Evolutionary conservation across 257 asterid species (phyloP).

Genomic region (Catharanthus roseus): DNA sequence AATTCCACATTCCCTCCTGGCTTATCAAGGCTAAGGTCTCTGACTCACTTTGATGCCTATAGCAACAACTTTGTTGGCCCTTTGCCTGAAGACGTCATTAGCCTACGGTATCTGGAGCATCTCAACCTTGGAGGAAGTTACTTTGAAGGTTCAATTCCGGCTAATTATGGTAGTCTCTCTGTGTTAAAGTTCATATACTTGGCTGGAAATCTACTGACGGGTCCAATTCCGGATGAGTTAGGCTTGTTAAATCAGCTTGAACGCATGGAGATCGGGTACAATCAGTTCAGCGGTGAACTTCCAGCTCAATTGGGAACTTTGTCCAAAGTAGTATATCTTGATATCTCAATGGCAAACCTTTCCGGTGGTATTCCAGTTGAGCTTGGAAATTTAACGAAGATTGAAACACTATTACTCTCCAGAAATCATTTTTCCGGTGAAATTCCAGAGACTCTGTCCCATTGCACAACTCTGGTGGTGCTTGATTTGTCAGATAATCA

Average conservation of each 20-base stretch:
- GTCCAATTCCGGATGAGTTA: slow-evolving; percentile 53
- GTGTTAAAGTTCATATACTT: slow-evolving; percentile 45
- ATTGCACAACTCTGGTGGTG: slow-evolving; percentile 30
- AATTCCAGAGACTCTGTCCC: slow-evolving; percentile 47
- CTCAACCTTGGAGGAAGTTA: slow-evolving; percentile 89
- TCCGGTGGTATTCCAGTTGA: slow-evolving; percentile 64
- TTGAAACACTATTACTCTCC: slow-evolving; percentile 50
- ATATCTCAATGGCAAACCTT: slow-evolving; percentile 56
- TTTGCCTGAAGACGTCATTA: slow-evolving; percentile 50
- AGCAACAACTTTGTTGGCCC: slow-evolving; percentile 73
- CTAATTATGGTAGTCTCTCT: slow-evolving; percentile 41
- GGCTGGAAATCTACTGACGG: slow-evolving; percentile 65
- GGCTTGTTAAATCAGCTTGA: slow-evolving; percentile 44
- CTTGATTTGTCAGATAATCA: slow-evolving; percentile 72
- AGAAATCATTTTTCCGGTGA: slow-evolving; percentile 49
- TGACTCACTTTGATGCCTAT: slow-evolving; percentile 48
- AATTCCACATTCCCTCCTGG: slow-evolving; percentile 63
- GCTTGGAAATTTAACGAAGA: slow-evolving; percentile 35
- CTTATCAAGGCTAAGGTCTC: slow-evolving; percentile 48
- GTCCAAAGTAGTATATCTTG: slow-evolving; percentile 50
- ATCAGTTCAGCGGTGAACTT: slow-evolving; percentile 41
- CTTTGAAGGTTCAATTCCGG: slow-evolving; percentile 64
- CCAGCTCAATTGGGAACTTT: slow-evolving; percentile 42
- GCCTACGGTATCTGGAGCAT: slow-evolving; percentile 54
- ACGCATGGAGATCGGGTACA: slow-evolving; percentile 74